Base-by-base conservation (phyloP, 31 red algal species). In the Odonthalia washingtoniensis region DNA sequence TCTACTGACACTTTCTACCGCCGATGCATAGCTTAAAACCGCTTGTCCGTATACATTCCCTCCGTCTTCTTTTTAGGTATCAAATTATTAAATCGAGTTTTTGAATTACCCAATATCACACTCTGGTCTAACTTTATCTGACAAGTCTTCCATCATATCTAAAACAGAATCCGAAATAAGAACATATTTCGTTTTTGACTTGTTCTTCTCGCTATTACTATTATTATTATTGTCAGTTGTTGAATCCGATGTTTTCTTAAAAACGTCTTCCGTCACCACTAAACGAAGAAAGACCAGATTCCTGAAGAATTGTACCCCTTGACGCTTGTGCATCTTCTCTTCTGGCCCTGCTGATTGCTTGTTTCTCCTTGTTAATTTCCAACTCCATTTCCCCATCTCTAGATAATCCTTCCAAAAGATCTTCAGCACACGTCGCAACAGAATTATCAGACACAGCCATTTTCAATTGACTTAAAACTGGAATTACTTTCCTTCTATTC, bases 381-480 rank as follows among this genome's bases (percentile, higher is more conserved):
- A 39, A 26, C 21, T 68, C 42, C 14, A 97, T 65, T 24, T 46
- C 14, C 14, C 44, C 32, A 74, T 89, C 87, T 79, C 38, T 75
- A 36, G 78, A 70, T 0, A 97, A 60, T 41, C 75, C 80, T 61
- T 97, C 90, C 2, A 97, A 40, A 38, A 93, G 67, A 40, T 97
- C 95, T 64, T 97, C 95, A 14, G 90, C 82, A 31, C 78, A 37
- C 17, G 90, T 85, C 3, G 90, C 95, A 67, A 93, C 85, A n/a
- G n/a, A n/a, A 69, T 88, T 87, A 17, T 33, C 84, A 65, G 95
- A 97, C 16, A 92, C 88, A 39, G 89, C 89, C 76, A 88, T 88
- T 84, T 97, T 90, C 31, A 97, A 73, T 42, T 92, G 86, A 46
- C 88, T 85, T 33, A 97, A 75, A 17, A 84, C 87, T 35, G 95